These are phyloP conservation scores for Coccomyxa subellipsoidea DNA, from an alignment of 163 green algal species.

Conservation along the genomic window DNA sequence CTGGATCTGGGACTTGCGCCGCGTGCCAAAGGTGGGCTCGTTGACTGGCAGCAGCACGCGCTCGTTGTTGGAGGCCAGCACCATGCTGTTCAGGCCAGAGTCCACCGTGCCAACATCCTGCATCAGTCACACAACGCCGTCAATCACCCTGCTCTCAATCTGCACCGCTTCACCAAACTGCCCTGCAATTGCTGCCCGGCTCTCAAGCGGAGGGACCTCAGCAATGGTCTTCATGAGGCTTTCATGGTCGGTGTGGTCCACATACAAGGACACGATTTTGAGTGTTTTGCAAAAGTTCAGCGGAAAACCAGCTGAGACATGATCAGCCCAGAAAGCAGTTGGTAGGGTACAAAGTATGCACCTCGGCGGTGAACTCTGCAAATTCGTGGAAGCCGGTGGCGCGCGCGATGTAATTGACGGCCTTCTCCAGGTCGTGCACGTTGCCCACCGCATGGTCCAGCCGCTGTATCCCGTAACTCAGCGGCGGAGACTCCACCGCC, in stretches of 20 bases:
- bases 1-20: slow-evolving; percentile 84
- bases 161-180: no score
- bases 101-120: slow-evolving; percentile 88
- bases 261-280: no score
- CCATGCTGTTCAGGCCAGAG: slow-evolving; percentile 88
- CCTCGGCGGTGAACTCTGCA: slow-evolving; percentile 93
- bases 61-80: slow-evolving; percentile 93
- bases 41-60: slow-evolving; percentile 95
- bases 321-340: no score
- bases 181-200: no score
- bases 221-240: no score
- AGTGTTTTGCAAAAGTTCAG: no score
- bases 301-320: not conserved
- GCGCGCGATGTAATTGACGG: slow-evolving; percentile 76
- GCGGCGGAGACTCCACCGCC: slow-evolving; percentile 18
- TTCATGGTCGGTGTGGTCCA: no score
- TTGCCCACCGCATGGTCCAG: slow-evolving; percentile 96
- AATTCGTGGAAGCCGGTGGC: slow-evolving; percentile 96
- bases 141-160: no score
- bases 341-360: not conserved
- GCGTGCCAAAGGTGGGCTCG: slow-evolving; percentile 94
- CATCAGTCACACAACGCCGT: not conserved
- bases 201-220: no score
- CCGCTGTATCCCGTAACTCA: slow-evolving; percentile 64
- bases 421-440: slow-evolving; percentile 70